Evolutionary conservation across 2,329 filamentous ascomycete species (phyloP).

Genomic region (Lasiodiplodia citricola): DNA sequence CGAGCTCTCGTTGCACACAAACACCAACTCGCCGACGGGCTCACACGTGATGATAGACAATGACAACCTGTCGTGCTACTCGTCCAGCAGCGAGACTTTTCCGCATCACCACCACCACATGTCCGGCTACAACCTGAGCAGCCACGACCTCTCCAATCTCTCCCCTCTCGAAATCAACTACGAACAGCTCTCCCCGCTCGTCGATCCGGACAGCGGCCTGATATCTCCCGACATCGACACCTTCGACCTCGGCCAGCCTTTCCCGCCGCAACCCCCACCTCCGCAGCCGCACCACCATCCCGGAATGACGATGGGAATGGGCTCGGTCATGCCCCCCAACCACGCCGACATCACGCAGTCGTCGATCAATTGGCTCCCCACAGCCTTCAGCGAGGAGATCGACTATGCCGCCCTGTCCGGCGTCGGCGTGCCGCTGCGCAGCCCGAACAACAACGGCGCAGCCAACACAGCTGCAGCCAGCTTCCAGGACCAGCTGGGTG

Average conservation of each 20-base stretch:
- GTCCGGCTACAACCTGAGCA: slow-evolving; percentile 1
- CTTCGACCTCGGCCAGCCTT: slow-evolving; percentile 2
- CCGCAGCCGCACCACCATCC: background rate
- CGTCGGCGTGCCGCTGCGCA: slow-evolving; percentile 7
- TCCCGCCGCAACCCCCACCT: slow-evolving; percentile 4
- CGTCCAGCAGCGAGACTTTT: slow-evolving; percentile 18
- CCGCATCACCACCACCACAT: background rate
- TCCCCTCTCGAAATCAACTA: slow-evolving; percentile 16
- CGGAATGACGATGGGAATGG: background rate
- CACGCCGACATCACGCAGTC: background rate
- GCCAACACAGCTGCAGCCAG: background rate
- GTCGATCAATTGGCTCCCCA: slow-evolving; percentile 18
- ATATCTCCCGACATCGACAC: slow-evolving; percentile 13
- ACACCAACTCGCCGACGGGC: background rate
- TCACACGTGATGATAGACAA: slow-evolving; percentile 5
- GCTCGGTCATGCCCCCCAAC: background rate
- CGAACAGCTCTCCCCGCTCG: slow-evolving; percentile 13
- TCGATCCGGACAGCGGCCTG: background rate
- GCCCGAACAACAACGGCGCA: background rate
- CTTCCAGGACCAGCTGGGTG: background rate
- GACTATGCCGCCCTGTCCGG: slow-evolving; percentile 16
- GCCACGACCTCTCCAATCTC: background rate
- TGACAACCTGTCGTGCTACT: slow-evolving; percentile 21
- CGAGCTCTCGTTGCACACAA: slow-evolving; percentile 2
- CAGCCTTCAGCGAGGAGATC: slow-evolving; percentile 15